phyloP scores from a whole-genome alignment of 257 asterid genomes.

The Parsonsia alboflavescens region DNA sequence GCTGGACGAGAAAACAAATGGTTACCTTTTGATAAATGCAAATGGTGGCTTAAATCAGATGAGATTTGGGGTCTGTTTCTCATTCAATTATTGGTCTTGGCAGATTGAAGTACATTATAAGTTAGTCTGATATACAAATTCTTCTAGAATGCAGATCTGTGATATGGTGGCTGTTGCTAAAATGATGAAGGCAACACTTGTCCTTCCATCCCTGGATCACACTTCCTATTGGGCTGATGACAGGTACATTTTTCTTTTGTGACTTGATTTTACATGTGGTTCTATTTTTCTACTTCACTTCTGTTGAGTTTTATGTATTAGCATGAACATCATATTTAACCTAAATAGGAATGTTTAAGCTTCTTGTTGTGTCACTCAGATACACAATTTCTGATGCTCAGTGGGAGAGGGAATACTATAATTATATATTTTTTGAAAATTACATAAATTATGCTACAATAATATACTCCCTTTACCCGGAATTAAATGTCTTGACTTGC shows the following conservation, averaged over 20 bases:
- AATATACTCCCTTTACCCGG: no score
- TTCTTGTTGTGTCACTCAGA: neutral
- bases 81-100: conserved; percentile 18
- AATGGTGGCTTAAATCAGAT: conserved; percentile 98
- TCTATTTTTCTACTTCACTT: neutral
- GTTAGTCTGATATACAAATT: conserved; percentile 51
- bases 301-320: neutral
- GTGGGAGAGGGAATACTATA: no score
- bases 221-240: conserved; percentile 95
- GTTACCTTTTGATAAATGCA: conserved; percentile 82
- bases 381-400: neutral
- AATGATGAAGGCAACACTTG: conserved; percentile 86
- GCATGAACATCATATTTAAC: neutral
- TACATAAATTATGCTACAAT: no score
- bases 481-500: no score
- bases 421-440: no score
- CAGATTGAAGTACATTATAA: conserved; percentile 16
- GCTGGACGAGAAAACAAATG: conserved; percentile 66
- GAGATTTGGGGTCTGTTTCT: conserved; percentile 99
- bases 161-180: conserved; percentile 99
- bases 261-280: neutral
- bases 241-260: conserved; percentile 41
- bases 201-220: conserved; percentile 95
- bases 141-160: conserved; percentile 96
- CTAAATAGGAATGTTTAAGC: neutral